A percentile compares a stretch with the other conserved stretches of the same genome.
Conservation (phyloP, 768 basidiomycete genomes). For the Auricularia heimuer region DNA sequence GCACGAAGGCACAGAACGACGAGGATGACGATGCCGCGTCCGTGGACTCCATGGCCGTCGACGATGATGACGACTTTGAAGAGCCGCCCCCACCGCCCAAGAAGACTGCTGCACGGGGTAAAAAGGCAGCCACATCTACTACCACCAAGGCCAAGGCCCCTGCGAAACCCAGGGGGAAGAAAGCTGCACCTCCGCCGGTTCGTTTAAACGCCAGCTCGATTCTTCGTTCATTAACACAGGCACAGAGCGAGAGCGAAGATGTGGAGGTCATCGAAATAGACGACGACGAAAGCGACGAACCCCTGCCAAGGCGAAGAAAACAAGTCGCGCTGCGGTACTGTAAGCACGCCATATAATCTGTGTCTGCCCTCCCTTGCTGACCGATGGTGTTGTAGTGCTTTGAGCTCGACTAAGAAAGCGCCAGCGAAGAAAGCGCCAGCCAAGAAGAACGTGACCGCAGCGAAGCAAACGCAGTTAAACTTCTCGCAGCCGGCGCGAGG, state of each 20-base stretch:
- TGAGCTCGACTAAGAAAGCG: constrained; percentile 38
- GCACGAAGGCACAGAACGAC: not conserved
- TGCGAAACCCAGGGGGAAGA: constrained; percentile 45
- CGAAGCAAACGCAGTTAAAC: constrained; percentile 46
- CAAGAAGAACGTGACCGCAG: constrained; percentile 18
- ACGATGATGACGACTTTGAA: constrained; percentile 29
- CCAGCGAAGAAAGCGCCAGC: constrained; percentile 38
- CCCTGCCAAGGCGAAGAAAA: constrained; percentile 35
- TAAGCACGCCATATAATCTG: not conserved
- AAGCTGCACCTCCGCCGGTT: constrained; percentile 21
- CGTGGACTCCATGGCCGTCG: constrained; percentile 69
- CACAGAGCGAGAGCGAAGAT: constrained; percentile 32
- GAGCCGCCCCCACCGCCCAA: constrained; percentile 15
- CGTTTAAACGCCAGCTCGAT: too few relatives aligned
- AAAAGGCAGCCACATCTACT: constrained; percentile 21
- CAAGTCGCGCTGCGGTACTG: constrained; percentile 54
- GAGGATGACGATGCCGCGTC: constrained; percentile 31
- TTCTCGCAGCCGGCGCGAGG: constrained; percentile 50
- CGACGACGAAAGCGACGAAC: constrained; percentile 37
- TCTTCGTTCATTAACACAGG: too few relatives aligned
- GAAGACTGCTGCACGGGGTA: constrained; percentile 22
- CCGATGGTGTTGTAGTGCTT: not conserved
- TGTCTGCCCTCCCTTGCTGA: not conserved
- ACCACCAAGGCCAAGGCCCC: constrained; percentile 27
- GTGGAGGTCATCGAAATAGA: constrained; percentile 45